Percentiles rank a stretch among this genome's conserved stretches.
These are phyloP conservation scores for Penicillium palitans DNA, from an alignment of 2,329 filamentous ascomycete genomes.

Conservation along the genomic window DNA sequence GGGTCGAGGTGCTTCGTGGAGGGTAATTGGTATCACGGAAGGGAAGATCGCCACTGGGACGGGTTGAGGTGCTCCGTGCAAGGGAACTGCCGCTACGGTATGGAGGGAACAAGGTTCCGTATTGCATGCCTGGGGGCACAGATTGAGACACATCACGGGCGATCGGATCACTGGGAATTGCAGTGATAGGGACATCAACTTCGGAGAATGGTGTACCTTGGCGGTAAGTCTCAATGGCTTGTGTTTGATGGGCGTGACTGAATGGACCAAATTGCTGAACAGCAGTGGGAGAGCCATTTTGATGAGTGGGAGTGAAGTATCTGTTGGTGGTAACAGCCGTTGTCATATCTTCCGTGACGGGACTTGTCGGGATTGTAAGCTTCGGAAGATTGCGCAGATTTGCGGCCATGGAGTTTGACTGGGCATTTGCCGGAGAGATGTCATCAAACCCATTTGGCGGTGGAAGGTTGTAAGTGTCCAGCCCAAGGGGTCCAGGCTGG, in stretches of 20 bases:
- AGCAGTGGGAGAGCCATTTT: background rate
- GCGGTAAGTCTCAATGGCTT: background rate
- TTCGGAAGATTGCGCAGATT: constrained; percentile 58
- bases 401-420: constrained; percentile 30
- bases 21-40: background rate
- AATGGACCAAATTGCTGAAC: background rate
- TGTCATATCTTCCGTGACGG: background rate
- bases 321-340: background rate
- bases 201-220: constrained; percentile 69
- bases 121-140: constrained; percentile 91
- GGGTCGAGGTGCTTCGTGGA: background rate
- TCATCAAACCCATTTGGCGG: background rate
- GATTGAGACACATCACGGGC: constrained; percentile 81
- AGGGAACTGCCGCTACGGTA: background rate
- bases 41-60: too few relatives aligned
- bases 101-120: constrained; percentile 47
- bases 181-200: constrained; percentile 81
- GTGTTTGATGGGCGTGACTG: background rate
- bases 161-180: constrained; percentile 70
- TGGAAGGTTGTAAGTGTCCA: background rate
- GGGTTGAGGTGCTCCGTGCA: too few relatives aligned
- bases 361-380: constrained; percentile 53
- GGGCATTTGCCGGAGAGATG: background rate
- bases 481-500: background rate
- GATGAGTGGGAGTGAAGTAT: background rate